phyloP scores from a whole-genome alignment of 2,329 filamentous ascomycete species.

The Fusarium tuaranense region DNA sequence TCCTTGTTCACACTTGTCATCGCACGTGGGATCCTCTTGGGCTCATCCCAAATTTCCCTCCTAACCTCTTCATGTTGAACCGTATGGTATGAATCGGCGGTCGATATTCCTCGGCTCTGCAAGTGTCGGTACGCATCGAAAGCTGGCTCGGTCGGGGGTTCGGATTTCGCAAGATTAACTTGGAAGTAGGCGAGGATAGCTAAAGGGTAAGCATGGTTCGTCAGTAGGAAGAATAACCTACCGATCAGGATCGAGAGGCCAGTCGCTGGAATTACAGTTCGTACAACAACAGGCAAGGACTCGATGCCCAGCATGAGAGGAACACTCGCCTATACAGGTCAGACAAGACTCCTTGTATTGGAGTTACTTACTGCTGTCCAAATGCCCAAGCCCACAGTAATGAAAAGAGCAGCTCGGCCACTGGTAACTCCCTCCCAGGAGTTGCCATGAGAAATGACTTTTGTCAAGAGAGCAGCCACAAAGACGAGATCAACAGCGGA shows the following conservation, averaged over 20 bases:
- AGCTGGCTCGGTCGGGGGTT: conserved; percentile 4
- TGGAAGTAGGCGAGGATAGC: conserved; percentile 53
- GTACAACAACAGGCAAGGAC: conserved; percentile 55
- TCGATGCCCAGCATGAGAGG: conserved; percentile 62
- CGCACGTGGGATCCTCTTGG: conserved; percentile 30
- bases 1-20: conserved; percentile 34
- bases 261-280: conserved; percentile 63
- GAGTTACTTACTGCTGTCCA: conserved; percentile 65
- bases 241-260: conserved; percentile 63
- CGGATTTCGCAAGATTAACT: conserved; percentile 17
- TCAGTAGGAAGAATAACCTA: conserved; percentile 43
- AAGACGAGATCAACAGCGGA: conserved; percentile 61
- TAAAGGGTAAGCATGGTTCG: conserved; percentile 26
- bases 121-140: conserved; percentile 30
- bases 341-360: neutral
- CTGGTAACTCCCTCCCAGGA: conserved; percentile 45
- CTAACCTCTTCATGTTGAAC: conserved; percentile 64
- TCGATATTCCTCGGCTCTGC: conserved; percentile 44
- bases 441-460: conserved; percentile 53
- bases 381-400: conserved; percentile 59
- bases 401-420: conserved; percentile 56
- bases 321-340: conserved; percentile 58
- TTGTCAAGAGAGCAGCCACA: conserved; percentile 55
- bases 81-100: conserved; percentile 58
- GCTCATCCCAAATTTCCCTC: conserved; percentile 49